Evolutionary conservation across 2,329 filamentous ascomycete genomes (phyloP).

Genomic region (Calycina marina): DNA sequence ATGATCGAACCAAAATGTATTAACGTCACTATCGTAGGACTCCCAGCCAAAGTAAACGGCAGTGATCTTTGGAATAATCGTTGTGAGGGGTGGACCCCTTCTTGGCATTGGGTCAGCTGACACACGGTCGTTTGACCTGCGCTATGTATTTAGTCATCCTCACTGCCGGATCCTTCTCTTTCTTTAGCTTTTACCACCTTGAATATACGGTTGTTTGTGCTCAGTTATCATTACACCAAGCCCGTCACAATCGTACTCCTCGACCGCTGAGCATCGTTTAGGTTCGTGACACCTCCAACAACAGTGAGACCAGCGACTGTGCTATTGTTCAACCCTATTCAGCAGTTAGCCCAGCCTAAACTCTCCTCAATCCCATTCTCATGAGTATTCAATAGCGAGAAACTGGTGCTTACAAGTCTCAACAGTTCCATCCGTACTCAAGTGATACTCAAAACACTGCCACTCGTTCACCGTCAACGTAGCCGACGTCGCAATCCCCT

Average conservation of each 20-base stretch:
- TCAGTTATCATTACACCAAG: too few relatives aligned
- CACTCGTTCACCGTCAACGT: constrained; percentile 35
- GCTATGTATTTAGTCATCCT: too few relatives aligned
- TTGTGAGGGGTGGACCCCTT: too few relatives aligned
- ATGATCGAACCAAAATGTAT: constrained; percentile 51
- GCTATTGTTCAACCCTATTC: constrained; percentile 39
- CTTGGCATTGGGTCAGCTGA: too few relatives aligned
- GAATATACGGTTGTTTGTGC: too few relatives aligned
- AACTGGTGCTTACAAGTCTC: too few relatives aligned
- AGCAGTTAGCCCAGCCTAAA: too few relatives aligned
- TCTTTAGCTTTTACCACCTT: too few relatives aligned
- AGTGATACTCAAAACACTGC: constrained; percentile 47
- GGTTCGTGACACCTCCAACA: constrained; percentile 27
- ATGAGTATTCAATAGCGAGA: too few relatives aligned
- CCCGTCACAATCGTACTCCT: constrained; percentile 29
- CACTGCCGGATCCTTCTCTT: too few relatives aligned
- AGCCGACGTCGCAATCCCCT: constrained; percentile 39
- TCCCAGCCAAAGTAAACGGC: constrained; percentile 49
- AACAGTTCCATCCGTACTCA: constrained; percentile 40
- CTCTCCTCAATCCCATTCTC: too few relatives aligned
- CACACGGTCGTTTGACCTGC: too few relatives aligned
- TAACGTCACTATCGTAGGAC: constrained; percentile 42
- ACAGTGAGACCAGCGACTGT: constrained; percentile 36
- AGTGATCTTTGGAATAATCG: constrained; percentile 37
- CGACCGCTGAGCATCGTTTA: constrained; percentile 38